Evolutionary conservation across 2,329 filamentous ascomycete genomes (phyloP), one percentile per base, ranked within the genome.

Genomic region (Hirsutella thompsonii): DNA sequence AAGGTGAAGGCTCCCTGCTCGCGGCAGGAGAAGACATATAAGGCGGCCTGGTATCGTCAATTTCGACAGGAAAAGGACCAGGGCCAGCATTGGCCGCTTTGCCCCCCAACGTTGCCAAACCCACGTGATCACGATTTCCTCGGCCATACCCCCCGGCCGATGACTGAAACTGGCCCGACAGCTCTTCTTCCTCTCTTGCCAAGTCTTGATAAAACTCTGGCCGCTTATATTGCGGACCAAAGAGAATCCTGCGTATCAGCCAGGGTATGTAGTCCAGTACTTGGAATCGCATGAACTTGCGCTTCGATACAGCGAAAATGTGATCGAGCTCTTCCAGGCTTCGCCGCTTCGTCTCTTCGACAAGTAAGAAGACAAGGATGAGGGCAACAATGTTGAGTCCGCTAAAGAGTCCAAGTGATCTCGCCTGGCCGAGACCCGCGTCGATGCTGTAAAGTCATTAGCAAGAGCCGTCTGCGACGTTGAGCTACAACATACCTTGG

Each of bases 341-440:
- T 14, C 56, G 55, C 11, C 55, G 51, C 43, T 62, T 63, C 2
- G 63, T 67, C 52, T 67, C 63, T 40, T 67, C 63, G 8, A 67
- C 57, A 3, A 67, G 46, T 1, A 70, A 50, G 49, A 68, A 67
- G 4, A 70, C 62, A 21, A 68, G 55, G 3, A 63, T 44, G n/a
- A 67, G 61, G 0, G 68, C 66, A 3, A 70, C 35, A 2, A 71
- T 36, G 46, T 70, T 71, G 16, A 72, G 52, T 2, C 59, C 65
- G 2, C 63, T 58, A 46, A 70, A 72, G 23, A 72, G 59, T 2
- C 64, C 65, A 3, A 71, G 50, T 0, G 60, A 57, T 0, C 64
- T 65, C 3, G 50, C 51, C 13, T 60, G 56, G 4, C 49, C 51
- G 19, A 49, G 43, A 0, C 37, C 44, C 2, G 42, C 43, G 14